A percentile compares a stretch with the other conserved stretches of the same genome.
phyloP scores from a whole-genome alignment of 768 basidiomycete species.

The Auriscalpium orientale region DNA sequence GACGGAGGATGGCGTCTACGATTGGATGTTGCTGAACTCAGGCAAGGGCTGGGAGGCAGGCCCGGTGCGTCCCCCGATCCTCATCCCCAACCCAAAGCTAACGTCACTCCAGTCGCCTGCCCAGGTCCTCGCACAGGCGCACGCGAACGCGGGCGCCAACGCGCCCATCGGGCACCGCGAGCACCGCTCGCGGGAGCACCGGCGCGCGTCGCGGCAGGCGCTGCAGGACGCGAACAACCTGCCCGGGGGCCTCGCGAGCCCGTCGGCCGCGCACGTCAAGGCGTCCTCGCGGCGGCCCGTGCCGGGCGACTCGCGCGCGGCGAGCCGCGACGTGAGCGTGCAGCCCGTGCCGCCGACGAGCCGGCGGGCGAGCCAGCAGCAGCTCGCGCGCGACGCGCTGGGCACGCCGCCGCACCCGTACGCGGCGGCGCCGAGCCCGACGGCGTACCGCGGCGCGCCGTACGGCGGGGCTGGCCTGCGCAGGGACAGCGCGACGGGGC shows the following conservation, averaged over 20 bases:
- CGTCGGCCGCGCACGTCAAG: slow-evolving; percentile 62
- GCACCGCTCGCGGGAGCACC: slow-evolving; percentile 38
- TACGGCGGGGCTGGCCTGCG: slow-evolving; percentile 48
- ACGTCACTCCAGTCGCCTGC: slow-evolving; percentile 30
- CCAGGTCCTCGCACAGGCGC: slow-evolving; percentile 39
- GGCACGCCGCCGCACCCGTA: slow-evolving; percentile 63
- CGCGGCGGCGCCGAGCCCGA: slow-evolving; percentile 52
- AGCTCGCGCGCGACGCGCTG: slow-evolving; percentile 20
- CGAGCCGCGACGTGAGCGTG: slow-evolving; percentile 43
- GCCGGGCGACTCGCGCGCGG: slow-evolving; percentile 44
- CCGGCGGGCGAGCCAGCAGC: slow-evolving; percentile 62
- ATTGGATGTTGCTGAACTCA: slow-evolving; percentile 93
- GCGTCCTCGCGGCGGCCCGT: slow-evolving; percentile 39
- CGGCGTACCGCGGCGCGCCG: slow-evolving; percentile 43
- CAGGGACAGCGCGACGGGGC: slow-evolving; percentile 23
- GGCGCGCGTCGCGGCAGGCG: slow-evolving; percentile 44
- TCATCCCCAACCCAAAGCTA: neutral
- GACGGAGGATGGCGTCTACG: slow-evolving; percentile 85
- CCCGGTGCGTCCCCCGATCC: slow-evolving; percentile 45
- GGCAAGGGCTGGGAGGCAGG: slow-evolving; percentile 96
- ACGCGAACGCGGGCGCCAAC: slow-evolving; percentile 42
- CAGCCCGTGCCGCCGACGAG: slow-evolving; percentile 62
- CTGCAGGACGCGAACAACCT: slow-evolving; percentile 42
- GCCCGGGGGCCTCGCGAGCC: slow-evolving; percentile 53
- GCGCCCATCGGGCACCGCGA: slow-evolving; percentile 48